Base-by-base conservation (phyloP, 495 filamentous ascomycete genomes). In the Aspergillus nanangensis region DNA sequence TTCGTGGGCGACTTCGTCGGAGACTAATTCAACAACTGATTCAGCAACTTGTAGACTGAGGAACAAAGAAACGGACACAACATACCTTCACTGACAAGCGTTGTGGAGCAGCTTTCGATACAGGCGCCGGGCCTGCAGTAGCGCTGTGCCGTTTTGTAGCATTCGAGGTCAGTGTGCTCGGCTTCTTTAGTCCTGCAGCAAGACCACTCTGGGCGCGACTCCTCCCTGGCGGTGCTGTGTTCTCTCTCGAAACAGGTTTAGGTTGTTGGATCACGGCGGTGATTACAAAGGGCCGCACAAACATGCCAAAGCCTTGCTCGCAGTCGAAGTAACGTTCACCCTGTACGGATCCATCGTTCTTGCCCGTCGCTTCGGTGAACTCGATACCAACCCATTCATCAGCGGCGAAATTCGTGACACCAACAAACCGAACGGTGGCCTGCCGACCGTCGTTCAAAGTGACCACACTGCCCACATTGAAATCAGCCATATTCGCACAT, bases 371-470 rank as follows among this genome's bases (percentile, higher is more conserved):
- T 27, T 86, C 85, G 32, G 87, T 82, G 47, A 98, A 78, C 74
- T 95, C 91, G 36, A 97, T 76, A 41, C 93, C 93, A 41, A 96
- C 71, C 89, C 92, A 98, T 21, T 88, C 84, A 43, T 90, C 94
- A 3, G 63, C 60, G 24, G 88, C 81, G 64, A 97, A 96, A 48
- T 78, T 67, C 20, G 91, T 87, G 35, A 75, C 71, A 50, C 93
- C 93, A 48, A 88, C 66, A 63, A 83, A 98, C 55, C 88, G 87
- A 35, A 97, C 76, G 47, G 77, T 82, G 54, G 75, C 93, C 44
- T 75, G 75, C 50, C 84, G 86, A 58, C 88, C 88, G 60, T 95
- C 86, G 61, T 67, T 77, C 44, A 93, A 77, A 62, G 76, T 75
- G 63, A 95, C 78, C 29, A 74, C 74, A 59, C 83, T 75, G 50